Evolutionary conservation across 345 rosid species (phyloP).

Genomic region (Conringia planisiliqua): DNA sequence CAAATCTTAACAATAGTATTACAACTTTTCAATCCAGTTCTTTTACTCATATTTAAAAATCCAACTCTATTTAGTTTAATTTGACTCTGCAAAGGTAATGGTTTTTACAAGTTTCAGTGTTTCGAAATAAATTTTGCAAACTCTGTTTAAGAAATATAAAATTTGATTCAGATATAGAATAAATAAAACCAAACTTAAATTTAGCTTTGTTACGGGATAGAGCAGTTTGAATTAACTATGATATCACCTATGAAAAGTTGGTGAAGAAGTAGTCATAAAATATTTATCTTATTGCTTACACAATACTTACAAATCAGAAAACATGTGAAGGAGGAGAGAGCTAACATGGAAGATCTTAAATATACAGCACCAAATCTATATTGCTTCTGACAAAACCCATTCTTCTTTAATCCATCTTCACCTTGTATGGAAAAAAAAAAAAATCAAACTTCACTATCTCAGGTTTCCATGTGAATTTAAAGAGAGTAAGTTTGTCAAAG

Average conservation of each 20-base stretch:
- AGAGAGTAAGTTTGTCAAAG: not conserved
- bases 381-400: conserved; percentile 34
- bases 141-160: too few relatives aligned
- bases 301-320: conserved; percentile 34
- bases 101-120: not conserved
- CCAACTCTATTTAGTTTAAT: not conserved
- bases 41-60: not conserved
- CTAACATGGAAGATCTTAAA: conserved; percentile 33
- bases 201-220: not conserved
- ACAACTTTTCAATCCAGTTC: not conserved
- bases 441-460: not conserved
- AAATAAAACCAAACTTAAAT: too few relatives aligned
- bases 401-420: conserved; percentile 25
- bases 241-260: conserved; percentile 1
- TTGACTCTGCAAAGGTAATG: not conserved
- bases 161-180: not conserved
- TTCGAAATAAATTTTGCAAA: too few relatives aligned
- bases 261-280: conserved; percentile 22
- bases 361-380: conserved; percentile 24
- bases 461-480: not conserved
- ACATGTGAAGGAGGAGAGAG: conserved; percentile 30
- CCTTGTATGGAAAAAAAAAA: not conserved
- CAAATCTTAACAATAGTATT: not conserved
- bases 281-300: conserved; percentile 21
- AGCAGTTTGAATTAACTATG: not conserved